phyloP scores from a whole-genome alignment of 192 early-diverging fungal species.

The Coemansia sp. region DNA sequence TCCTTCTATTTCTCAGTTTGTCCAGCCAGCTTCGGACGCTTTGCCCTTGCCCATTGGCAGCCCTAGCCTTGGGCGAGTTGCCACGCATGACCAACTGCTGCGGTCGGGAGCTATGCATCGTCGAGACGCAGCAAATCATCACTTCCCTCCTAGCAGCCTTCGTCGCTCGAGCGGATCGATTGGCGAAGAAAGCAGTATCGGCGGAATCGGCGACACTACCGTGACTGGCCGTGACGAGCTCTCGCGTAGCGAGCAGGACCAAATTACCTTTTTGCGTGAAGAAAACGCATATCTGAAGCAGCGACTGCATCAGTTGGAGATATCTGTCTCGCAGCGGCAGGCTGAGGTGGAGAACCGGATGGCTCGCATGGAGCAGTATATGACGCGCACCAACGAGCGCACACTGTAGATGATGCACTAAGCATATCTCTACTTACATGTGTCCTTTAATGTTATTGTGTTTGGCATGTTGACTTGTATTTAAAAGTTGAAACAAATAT shows the following conservation, averaged over 20 bases:
- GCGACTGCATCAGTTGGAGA: slow-evolving; percentile 41
- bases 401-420: not conserved
- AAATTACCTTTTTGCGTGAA: slow-evolving; percentile 35
- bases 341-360: slow-evolving; percentile 49
- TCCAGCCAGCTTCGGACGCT: slow-evolving; percentile 3
- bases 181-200: slow-evolving; percentile 20
- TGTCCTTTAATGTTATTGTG: too few relatives aligned
- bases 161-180: slow-evolving; percentile 33
- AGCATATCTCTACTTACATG: too few relatives aligned
- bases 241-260: slow-evolving; percentile 23
- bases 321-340: slow-evolving; percentile 42
- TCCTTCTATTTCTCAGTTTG: slow-evolving; percentile 39
- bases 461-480: not conserved
- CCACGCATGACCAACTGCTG: slow-evolving; percentile 10
- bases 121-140: slow-evolving; percentile 15
- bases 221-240: slow-evolving; percentile 30
- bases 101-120: not conserved
- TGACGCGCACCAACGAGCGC: slow-evolving; percentile 17
- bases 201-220: slow-evolving; percentile 17
- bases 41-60: slow-evolving; percentile 30
- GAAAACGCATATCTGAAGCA: slow-evolving; percentile 41
- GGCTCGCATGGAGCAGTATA: slow-evolving; percentile 36
- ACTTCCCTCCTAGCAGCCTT: not conserved
- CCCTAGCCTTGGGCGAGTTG: slow-evolving; percentile 6
- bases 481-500: not conserved